Base-by-base conservation (phyloP, 2,329 filamentous ascomycete genomes). In the Xylariaceae sp. region DNA sequence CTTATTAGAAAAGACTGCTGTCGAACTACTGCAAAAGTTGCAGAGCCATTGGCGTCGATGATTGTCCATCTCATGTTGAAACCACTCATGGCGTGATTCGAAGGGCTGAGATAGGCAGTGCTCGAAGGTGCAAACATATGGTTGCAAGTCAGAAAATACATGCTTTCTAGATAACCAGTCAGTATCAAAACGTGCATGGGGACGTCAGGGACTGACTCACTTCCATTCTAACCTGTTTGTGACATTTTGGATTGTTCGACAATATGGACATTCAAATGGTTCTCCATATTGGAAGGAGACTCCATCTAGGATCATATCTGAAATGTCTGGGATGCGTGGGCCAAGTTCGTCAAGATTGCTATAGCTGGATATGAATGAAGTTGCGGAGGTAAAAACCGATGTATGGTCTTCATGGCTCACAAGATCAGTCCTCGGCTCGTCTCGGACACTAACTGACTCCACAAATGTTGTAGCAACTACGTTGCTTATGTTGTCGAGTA, bases 241-340 rank as follows among this genome's bases (percentile, higher is more conserved):
- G 11, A 26, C 39, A n/a, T 41, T 41, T 11, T 41, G 39, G 39
- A 41, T 41, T 41, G 39, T 26, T n/a, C 39, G 39, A 16, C 39
- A 41, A 41, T 28, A 41, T 2, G 39, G 39, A n/a, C 39, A 41
- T 41, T 41, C 39, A 41, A 41, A 41, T n/a, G n/a, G n/a, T n/a
- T n/a, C n/a, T n/a, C 39, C n/a, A 44, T 44, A 44, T 31, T 31
- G 40, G 11, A 44, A 24, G 24, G 40, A 14, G 40, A 44, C 40
- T 29, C 24, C 40, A 44, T 44, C 40, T 12, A 44, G 16, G 1
- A 44, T 23, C 40, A 44, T 31, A 26, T 31, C 40, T 11, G 40
- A 44, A 19, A 44, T 23, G 23, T 44, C 40, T 8, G 40, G 40
- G 24, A 44, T 44, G n/a, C 24, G 24, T 11, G 26, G 24, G n/a